Conservation (phyloP, 306 rosid species). For the Pyrus pyrifolia region DNA sequence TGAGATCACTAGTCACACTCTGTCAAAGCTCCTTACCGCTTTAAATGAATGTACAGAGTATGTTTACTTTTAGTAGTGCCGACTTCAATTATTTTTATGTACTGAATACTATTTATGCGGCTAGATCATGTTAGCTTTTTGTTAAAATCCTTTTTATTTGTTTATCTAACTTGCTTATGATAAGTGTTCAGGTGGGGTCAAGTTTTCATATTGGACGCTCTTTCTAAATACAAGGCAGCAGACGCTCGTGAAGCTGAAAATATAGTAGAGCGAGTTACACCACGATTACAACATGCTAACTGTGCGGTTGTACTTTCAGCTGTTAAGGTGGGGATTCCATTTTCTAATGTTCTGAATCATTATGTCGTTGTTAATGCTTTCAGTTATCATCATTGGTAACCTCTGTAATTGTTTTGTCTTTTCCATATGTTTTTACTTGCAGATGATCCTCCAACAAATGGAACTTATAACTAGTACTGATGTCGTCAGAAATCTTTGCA, state of each 20-base stretch:
- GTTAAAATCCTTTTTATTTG: not conserved
- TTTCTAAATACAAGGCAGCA: conserved; percentile 90
- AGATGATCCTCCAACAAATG: conserved; percentile 99
- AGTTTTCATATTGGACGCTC: conserved; percentile 97
- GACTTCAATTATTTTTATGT: not conserved
- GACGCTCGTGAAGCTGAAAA: conserved; percentile 98
- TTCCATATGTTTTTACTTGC: conserved; percentile 15
- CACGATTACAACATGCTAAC: conserved; percentile 95
- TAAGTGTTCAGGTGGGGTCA: conserved; percentile 82
- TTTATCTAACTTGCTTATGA: conserved; percentile 12
- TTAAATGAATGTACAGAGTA: conserved; percentile 99
- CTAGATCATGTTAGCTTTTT: not conserved
- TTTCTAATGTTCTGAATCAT: conserved; percentile 14
- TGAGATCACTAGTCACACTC: conserved; percentile 82
- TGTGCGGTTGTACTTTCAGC: conserved; percentile 99
- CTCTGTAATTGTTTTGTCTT: conserved; percentile 12
- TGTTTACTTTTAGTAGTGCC: conserved; percentile 22
- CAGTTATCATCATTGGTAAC: conserved; percentile 7
- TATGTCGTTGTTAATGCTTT: conserved; percentile 11
- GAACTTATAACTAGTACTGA: conserved; percentile 96
- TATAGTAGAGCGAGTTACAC: conserved; percentile 97
- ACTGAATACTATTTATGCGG: not conserved
- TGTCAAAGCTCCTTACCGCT: conserved; percentile 96
- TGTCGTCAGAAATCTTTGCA: conserved; percentile 96
- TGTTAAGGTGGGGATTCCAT: conserved; percentile 60